These are phyloP conservation scores for Salisapilia sapeloensis DNA, from an alignment of 352 stramenopile genomes.

Conservation along the genomic window DNA sequence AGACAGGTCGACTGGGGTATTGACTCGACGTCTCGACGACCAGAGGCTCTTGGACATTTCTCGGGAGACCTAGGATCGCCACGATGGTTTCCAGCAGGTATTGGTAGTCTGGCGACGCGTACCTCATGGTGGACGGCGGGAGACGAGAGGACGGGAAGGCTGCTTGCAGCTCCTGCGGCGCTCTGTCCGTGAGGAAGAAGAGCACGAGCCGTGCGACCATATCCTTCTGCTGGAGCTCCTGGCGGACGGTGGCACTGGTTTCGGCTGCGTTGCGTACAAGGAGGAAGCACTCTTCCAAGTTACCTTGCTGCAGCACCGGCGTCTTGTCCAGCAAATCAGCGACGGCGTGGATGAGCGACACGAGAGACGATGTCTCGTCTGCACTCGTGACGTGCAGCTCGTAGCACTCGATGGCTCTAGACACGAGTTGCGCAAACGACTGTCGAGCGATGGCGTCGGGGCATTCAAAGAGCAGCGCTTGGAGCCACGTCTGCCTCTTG, in stretches of 20 bases:
- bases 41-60: constrained; percentile 38
- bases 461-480: constrained; percentile 64
- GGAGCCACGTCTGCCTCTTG: constrained; percentile 41
- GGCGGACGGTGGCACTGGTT: constrained; percentile 24
- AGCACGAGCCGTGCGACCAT: constrained; percentile 71
- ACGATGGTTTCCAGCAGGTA: constrained; percentile 80
- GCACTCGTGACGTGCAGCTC: constrained; percentile 27
- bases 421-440: constrained; percentile 73
- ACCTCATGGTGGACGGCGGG: constrained; percentile 16
- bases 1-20: constrained; percentile 43
- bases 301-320: constrained; percentile 54
- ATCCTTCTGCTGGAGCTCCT: constrained; percentile 29
- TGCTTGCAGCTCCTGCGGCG: constrained; percentile 38
- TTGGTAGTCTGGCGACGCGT: constrained; percentile 74
- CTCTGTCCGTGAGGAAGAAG: constrained; percentile 64
- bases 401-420: constrained; percentile 47
- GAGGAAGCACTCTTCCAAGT: constrained; percentile 81
- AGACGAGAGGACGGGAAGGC: constrained; percentile 49
- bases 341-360: constrained; percentile 18
- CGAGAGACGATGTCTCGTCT: constrained; percentile 5
- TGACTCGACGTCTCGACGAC: constrained; percentile 46
- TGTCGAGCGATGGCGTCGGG: constrained; percentile 73
- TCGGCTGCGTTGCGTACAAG: constrained; percentile 63
- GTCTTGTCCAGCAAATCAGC: constrained; percentile 54
- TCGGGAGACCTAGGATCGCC: constrained; percentile 57